These are phyloP conservation scores for Cyclotella choctawhatcheeana DNA, from an alignment of 108 stramenopile genomes.

Conservation along the genomic window DNA sequence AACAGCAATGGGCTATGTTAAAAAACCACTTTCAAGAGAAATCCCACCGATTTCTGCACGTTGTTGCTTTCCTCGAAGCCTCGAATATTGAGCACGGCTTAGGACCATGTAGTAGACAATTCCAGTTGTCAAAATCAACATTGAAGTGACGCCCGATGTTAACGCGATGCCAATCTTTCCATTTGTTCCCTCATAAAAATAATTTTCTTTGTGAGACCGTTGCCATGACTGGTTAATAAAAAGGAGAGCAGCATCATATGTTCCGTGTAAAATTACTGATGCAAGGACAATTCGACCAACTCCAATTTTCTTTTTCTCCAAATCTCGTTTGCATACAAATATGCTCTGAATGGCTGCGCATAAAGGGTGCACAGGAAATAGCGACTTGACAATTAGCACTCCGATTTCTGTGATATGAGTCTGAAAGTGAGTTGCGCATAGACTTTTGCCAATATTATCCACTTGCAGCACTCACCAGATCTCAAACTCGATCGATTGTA, in stretches of 20 bases:
- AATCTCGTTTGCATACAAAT: conserved; percentile 47
- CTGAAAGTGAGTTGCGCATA: not conserved
- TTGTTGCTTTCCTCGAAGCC: conserved; percentile 23
- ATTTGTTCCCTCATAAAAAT: conserved; percentile 35
- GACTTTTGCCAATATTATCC: not conserved
- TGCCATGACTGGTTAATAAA: conserved; percentile 33
- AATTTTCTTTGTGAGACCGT: conserved; percentile 30
- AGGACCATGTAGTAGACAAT: conserved; percentile 31
- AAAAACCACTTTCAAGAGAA: conserved; percentile 18
- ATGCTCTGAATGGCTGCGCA: conserved; percentile 56
- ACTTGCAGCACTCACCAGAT: conserved; percentile 24
- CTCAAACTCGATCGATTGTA: conserved; percentile 61
- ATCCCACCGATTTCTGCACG: not conserved
- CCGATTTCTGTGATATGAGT: conserved; percentile 22
- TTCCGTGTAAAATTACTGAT: conserved; percentile 46
- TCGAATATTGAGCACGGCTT: conserved; percentile 46
- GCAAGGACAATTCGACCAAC: conserved; percentile 40
- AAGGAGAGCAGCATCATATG: conserved; percentile 43
- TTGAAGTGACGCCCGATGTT: conserved; percentile 24
- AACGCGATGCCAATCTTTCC: conserved; percentile 18
- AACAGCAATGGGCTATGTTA: not conserved
- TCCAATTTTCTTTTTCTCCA: conserved; percentile 41
- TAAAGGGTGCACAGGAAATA: conserved; percentile 52
- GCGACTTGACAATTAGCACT: conserved; percentile 40
- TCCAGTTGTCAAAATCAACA: conserved; percentile 26